Evolutionary conservation across 805 yeast species (phyloP).

Genomic region (Clavispora vitiphila): DNA sequence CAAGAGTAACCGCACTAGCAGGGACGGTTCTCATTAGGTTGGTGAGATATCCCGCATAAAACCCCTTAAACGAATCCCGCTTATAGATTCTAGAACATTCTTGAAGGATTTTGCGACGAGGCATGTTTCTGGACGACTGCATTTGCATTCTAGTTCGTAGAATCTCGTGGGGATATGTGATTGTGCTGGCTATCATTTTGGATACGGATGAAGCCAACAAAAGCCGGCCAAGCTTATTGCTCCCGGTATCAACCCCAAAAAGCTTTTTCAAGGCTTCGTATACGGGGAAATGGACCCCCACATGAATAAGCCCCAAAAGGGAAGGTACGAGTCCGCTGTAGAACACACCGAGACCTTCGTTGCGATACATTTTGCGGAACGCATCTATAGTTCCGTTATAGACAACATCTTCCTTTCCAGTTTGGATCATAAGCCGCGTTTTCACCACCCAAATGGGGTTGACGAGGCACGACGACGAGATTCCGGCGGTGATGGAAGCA

Average conservation of each 20-base stretch:
- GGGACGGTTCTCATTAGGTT: slow-evolving; percentile 91
- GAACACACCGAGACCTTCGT: slow-evolving; percentile 77
- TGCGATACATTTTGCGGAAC: slow-evolving; percentile 64
- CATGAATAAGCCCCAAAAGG: slow-evolving; percentile 83
- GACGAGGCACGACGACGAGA: slow-evolving; percentile 74
- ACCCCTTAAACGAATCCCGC: slow-evolving; percentile 75
- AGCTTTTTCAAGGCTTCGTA: slow-evolving; percentile 69
- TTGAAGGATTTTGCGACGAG: slow-evolving; percentile 19
- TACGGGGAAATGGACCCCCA: slow-evolving; percentile 93
- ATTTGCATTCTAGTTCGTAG: slow-evolving; percentile 88
- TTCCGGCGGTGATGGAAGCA: slow-evolving; percentile 84
- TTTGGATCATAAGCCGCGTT: slow-evolving; percentile 88
- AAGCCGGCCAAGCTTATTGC: slow-evolving; percentile 24
- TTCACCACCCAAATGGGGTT: slow-evolving; percentile 98
- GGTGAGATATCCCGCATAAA: slow-evolving; percentile 84
- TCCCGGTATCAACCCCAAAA: slow-evolving; percentile 9
- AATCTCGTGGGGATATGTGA: slow-evolving; percentile 95
- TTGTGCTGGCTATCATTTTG: slow-evolving; percentile 81
- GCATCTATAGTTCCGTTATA: slow-evolving; percentile 85
- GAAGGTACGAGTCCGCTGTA: slow-evolving; percentile 91
- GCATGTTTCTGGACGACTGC: slow-evolving; percentile 26
- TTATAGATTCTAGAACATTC: slow-evolving; percentile 40
- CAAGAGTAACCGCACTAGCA: slow-evolving; percentile 90
- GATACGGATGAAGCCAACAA: slow-evolving; percentile 67
- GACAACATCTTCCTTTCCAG: slow-evolving; percentile 37